Percentiles rank a stretch among this genome's conserved stretches.
These are phyloP conservation scores for Sinapis alba DNA, from an alignment of 441 rosid genomes.

Conservation along the genomic window DNA sequence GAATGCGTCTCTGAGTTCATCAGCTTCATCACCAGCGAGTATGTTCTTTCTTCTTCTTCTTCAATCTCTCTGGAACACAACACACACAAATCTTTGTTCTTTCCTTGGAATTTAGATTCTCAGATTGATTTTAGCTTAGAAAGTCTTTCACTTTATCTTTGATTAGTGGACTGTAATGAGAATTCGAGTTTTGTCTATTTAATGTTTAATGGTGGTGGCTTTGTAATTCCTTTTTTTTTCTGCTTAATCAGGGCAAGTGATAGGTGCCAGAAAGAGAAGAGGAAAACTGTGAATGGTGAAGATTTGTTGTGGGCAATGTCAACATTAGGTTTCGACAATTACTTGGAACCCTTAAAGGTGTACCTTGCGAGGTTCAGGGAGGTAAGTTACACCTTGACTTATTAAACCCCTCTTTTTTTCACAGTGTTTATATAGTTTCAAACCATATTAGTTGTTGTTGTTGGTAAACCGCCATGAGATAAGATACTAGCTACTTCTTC, in stretches of 20 bases:
- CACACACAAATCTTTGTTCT: not conserved
- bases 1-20: constrained; percentile 98
- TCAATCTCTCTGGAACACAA: not conserved
- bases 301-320: constrained; percentile 92
- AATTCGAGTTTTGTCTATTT: not conserved
- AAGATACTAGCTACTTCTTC: not conserved
- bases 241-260: constrained; percentile 65
- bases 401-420: not conserved
- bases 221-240: not conserved
- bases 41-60: constrained; percentile 12
- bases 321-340: constrained; percentile 84
- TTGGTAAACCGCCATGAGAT: too few relatives aligned
- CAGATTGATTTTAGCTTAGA: not conserved
- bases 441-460: too few relatives aligned
- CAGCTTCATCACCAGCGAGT: constrained; percentile 99
- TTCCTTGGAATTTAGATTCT: not conserved
- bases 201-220: constrained; percentile 4
- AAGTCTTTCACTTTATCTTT: not conserved
- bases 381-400: constrained; percentile 42
- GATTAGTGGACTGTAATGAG: not conserved
- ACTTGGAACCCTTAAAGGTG: constrained; percentile 73
- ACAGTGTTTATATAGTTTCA: too few relatives aligned
- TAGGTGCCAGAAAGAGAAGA: constrained; percentile 79
- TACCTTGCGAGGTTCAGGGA: constrained; percentile 75
- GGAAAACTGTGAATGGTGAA: constrained; percentile 86